phyloP scores from a whole-genome alignment of 805 yeast species.

The Kodamaea restingae region DNA sequence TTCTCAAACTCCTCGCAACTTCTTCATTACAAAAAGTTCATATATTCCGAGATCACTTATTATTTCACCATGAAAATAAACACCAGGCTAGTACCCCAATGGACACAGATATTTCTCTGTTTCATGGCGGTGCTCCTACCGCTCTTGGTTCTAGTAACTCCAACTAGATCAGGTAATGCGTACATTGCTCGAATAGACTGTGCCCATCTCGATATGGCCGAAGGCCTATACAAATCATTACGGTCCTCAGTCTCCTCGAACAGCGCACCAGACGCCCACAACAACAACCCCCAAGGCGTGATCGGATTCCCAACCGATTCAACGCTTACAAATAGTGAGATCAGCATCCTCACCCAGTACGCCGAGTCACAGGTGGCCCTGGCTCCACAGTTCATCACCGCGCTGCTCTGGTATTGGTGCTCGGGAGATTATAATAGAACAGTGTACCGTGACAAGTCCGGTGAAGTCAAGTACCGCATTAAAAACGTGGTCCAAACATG shows the following conservation, averaged over 20 bases:
- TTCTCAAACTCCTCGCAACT: neutral
- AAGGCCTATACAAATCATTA: slow-evolving; percentile 48
- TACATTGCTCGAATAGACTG: slow-evolving; percentile 43
- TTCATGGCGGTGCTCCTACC: slow-evolving; percentile 16
- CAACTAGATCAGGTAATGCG: slow-evolving; percentile 15
- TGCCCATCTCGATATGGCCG: slow-evolving; percentile 48
- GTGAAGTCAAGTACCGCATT: slow-evolving; percentile 10
- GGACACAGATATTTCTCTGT: slow-evolving; percentile 2
- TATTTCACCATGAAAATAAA: neutral
- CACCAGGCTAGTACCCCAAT: slow-evolving; percentile 18
- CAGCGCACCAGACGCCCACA: slow-evolving; percentile 9
- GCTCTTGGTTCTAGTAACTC: slow-evolving; percentile 23
- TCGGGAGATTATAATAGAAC: slow-evolving; percentile 35
- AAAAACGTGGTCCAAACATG: slow-evolving; percentile 2
- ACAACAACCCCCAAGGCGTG: neutral
- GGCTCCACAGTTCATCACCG: slow-evolving; percentile 47
- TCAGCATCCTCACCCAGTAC: slow-evolving; percentile 42
- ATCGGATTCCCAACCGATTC: slow-evolving; percentile 11
- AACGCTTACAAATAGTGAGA: slow-evolving; percentile 44
- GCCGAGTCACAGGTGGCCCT: slow-evolving; percentile 42
- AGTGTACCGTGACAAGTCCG: slow-evolving; percentile 10
- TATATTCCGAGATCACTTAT: too few species aligned
- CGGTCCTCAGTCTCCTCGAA: slow-evolving; percentile 27
- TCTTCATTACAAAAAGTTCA: too few species aligned
- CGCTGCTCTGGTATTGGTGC: slow-evolving; percentile 44